Base-by-base conservation (phyloP, 441 rosid species). In the Erodium chrysanthum region DNA sequence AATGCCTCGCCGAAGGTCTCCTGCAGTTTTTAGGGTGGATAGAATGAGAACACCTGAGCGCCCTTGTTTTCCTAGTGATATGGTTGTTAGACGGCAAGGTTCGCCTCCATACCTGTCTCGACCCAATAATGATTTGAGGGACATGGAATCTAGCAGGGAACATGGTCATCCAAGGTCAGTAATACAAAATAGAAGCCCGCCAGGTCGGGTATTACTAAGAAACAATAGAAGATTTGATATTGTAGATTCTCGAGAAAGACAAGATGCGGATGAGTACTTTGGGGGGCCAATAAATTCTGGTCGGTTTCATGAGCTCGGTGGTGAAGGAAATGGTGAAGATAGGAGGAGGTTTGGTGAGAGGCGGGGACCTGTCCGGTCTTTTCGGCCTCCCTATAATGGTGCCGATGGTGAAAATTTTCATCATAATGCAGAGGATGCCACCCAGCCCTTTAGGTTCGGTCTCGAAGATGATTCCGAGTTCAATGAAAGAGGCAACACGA, bases 301-400 rank as follows among this genome's bases (percentile, higher is more conserved):
- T 37, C 81, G 88, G 64, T 89, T 84, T 79, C 81, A 80, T 73
- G 90, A 86, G 67, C 73, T 82, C 52, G 85, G 83, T 67, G 79
- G 70, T 67, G 92, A 87, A 69, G 91, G 78, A 66, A 78, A 84
- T 78, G 73, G 68, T 35, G 88, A 80, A 64, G 93, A 86, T 71
- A 85, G 92, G 66, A 86, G 96, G 74, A 80, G 88, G 66, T 80
- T 84, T 72, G 84, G 80, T 37, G 89, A 84, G 77, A 85, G 91
- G 73, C 85, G 82, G 56, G 90, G 82, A 70, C 89, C 81, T 76
- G 69, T 78, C 21, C 85, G 86, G 56, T 76, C 86, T 44, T 88
- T 88, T 79, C 82, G 90, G 77, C 79, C 82, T 69, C 71, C 87
- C 73, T 86, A 71, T 72, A 73, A 75, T 66, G 78, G 78, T 70